Evolutionary conservation across 1,139 yeast species (phyloP).

Genomic region (Lodderomyces oxycetoniae): DNA sequence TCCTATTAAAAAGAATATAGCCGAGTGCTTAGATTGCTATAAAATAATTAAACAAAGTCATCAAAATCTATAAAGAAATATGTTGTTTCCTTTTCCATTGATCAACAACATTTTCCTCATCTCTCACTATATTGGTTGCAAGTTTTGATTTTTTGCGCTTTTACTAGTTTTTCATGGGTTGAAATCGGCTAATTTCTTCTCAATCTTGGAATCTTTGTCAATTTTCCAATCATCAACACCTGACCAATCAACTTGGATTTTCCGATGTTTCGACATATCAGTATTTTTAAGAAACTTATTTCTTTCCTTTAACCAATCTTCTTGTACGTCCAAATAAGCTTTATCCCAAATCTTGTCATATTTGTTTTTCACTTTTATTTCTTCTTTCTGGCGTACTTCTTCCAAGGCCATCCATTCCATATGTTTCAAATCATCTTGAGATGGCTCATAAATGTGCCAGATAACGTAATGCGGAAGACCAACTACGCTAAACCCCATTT

Average conservation of each 20-base stretch:
- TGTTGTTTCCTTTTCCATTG: background rate
- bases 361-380: slow-evolving; percentile 59
- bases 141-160: background rate
- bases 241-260: slow-evolving; percentile 62
- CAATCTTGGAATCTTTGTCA: slow-evolving; percentile 23
- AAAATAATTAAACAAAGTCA: too few relatives aligned
- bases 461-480: slow-evolving; percentile 88
- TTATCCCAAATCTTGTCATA: slow-evolving; percentile 72
- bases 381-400: slow-evolving; percentile 69
- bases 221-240: slow-evolving; percentile 50
- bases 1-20: too few relatives aligned
- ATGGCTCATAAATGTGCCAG: slow-evolving; percentile 92
- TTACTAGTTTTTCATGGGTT: slow-evolving; percentile 29
- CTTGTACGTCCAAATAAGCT: slow-evolving; percentile 71
- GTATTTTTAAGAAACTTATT: slow-evolving; percentile 67
- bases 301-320: slow-evolving; percentile 65
- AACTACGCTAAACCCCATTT: slow-evolving; percentile 76
- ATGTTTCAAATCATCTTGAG: slow-evolving; percentile 79
- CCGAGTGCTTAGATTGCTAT: too few relatives aligned
- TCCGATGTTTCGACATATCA: slow-evolving; percentile 49
- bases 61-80: too few relatives aligned
- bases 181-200: slow-evolving; percentile 40
- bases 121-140: background rate
- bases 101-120: background rate
- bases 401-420: slow-evolving; percentile 98